phyloP scores from a whole-genome alignment of 169 alveolate species.

The Sarcocystis neurona region DNA sequence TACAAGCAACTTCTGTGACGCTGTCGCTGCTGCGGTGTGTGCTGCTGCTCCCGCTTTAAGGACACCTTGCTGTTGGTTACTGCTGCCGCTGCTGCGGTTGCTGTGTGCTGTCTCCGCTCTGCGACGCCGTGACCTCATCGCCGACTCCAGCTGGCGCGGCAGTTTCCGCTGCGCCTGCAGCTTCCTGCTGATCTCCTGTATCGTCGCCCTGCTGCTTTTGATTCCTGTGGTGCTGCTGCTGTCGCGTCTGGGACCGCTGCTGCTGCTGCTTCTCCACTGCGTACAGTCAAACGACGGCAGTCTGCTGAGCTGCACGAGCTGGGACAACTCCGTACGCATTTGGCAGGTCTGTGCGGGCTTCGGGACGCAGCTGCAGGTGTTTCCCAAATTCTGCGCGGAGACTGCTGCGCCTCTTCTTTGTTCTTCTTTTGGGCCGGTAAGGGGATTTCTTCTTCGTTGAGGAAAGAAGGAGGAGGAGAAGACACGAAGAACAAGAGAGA shows the following conservation, averaged over 20 bases:
- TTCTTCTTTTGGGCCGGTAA: slow-evolving; percentile 57
- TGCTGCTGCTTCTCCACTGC: neutral
- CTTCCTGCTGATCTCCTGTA: neutral
- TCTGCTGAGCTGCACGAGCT: slow-evolving; percentile 56
- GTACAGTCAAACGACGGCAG: slow-evolving; percentile 47
- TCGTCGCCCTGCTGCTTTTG: neutral
- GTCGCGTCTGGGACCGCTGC: too few species aligned
- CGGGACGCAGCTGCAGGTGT: neutral
- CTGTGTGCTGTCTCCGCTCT: too few species aligned
- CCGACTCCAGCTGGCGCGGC: too few species aligned
- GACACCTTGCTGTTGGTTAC: too few species aligned
- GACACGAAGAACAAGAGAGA: too few species aligned
- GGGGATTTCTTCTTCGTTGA: neutral
- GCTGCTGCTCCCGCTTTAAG: too few species aligned
- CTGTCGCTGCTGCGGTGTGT: too few species aligned
- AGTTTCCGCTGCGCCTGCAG: neutral
- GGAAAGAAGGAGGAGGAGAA: neutral
- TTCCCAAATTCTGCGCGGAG: slow-evolving; percentile 37
- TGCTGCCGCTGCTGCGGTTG: too few species aligned
- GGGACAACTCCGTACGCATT: slow-evolving; percentile 64
- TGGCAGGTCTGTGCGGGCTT: slow-evolving; percentile 41
- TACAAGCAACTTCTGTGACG: too few species aligned
- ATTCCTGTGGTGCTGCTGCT: neutral
- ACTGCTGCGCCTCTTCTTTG: slow-evolving; percentile 54
- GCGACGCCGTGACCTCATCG: too few species aligned